A percentile compares a stretch with the other conserved stretches of the same genome.
phyloP scores from a whole-genome alignment of 257 asterid species.

The Fraxinus anomala region DNA sequence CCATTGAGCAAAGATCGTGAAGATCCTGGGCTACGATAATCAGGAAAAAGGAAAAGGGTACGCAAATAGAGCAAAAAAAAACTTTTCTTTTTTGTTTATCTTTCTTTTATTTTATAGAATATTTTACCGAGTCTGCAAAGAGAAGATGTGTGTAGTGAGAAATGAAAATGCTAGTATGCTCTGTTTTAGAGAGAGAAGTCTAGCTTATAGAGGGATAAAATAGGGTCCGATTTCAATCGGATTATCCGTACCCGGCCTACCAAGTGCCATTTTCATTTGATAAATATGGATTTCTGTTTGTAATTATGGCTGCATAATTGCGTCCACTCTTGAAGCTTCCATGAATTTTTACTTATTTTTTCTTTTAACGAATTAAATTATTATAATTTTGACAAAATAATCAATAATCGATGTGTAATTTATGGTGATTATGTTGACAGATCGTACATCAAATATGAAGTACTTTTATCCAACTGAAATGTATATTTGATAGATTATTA shows the following conservation, averaged over 20 bases:
- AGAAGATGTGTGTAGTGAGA: conserved; percentile 26
- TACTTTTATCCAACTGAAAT: not conserved
- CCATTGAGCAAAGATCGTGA: conserved; percentile 42
- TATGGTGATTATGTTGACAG: too few species aligned
- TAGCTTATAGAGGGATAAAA: conserved; percentile 35
- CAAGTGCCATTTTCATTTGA: not conserved
- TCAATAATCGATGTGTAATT: too few species aligned
- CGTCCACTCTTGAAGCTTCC: not conserved
- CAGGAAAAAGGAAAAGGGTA: conserved; percentile 15
- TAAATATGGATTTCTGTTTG: not conserved
- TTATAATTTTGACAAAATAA: too few species aligned
- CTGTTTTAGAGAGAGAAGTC: not conserved
- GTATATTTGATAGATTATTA: too few species aligned
- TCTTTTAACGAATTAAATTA: too few species aligned
- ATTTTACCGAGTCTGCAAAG: conserved; percentile 39
- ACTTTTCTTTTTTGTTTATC: conserved; percentile 36
- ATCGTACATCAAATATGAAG: not conserved
- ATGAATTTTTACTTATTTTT: too few species aligned
- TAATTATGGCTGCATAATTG: conserved; percentile 5
- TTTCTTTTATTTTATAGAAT: conserved; percentile 25
- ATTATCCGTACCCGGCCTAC: conserved; percentile 24
- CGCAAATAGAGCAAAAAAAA: conserved; percentile 38
- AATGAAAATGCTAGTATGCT: conserved; percentile 6
- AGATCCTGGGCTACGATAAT: conserved; percentile 45
- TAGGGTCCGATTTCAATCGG: conserved; percentile 30